Evolutionary conservation across 2,329 filamentous ascomycete species (phyloP), one percentile per base, ranked within the genome.

Genomic region (Mollisiaceae sp.): DNA sequence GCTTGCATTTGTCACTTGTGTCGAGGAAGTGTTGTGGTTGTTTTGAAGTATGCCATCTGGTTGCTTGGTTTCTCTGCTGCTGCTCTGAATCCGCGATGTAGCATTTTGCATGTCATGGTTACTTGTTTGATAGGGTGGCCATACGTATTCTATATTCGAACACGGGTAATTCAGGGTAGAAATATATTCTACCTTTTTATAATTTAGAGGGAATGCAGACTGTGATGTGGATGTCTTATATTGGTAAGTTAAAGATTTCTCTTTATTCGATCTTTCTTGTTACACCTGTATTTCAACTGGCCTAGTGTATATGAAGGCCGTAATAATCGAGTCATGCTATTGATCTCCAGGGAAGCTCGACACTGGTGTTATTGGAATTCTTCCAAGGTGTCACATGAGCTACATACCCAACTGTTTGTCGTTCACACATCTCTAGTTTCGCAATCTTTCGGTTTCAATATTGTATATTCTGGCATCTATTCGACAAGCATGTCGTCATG

Each of bases 31-130:
- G 50, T 24, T 54, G 27, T 54, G 12, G 18, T 9, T 54, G 50
- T 54, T 27, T 54, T 15, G 27, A 18, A 35, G 22, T 32, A 54
- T 54, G 32, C 50, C 50, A 54, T 54, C 50, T 54, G 14, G 24
- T 54, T 54, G 24, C 22, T 35, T 50, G 45, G 45, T 22, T 50
- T 50, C 45, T 50, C 45, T 50, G 45, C 11, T 50, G 15, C n/a
- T 9, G 14, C 8, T n/a, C 4, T 20, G n/a, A 27, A 11, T 18
- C n/a, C 20, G 24, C 9, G 12, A 24, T 54, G 22, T 14, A 24
- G 14, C 20, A 12, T 50, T 52, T 54, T 54, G 50, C 50, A 54
- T 54, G 27, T 54, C 12, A 35, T 8, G 50, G 45, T 50, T 24
- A 20, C n/a, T 50, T 22, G 45, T 50, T 24, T 50, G 41, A 11